Base-by-base conservation (phyloP, 2,329 filamentous ascomycete species). In the Colletotrichum australisinense region DNA sequence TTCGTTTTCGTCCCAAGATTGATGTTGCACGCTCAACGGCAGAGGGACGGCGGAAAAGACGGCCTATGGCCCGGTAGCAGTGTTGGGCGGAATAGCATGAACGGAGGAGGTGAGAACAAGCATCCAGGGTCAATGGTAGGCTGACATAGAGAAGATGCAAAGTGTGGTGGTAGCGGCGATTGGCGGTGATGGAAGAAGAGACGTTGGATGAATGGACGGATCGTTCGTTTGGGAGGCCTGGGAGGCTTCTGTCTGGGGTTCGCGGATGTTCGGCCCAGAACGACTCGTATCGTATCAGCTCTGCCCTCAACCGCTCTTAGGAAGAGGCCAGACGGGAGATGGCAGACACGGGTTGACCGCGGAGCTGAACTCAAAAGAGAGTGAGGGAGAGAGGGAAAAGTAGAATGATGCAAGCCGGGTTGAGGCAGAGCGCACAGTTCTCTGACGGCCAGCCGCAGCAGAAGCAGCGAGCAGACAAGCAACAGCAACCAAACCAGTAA, bases 1-100 rank as follows among this genome's bases (percentile, higher is more conserved):
- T 73, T 73, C 70, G 70, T 70, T 73, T 73, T 70, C 70, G 70
- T 73, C 70, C 62, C 60, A 73, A 70, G 59, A 24, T 59, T 59
- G 42, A 49, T 42, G 14, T 35, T 53, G 58, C 26, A 57, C 59
- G 16, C 49, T 57, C 67, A 57, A 63, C 32, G 67, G 67, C 57
- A 42, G 46, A 52, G 22, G 32, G 46, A 65, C 60, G 38, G 55
- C 70, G 67, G 67, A 52, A 42, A 70, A 70, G 60, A 73, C 60
- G 70, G 70, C 70, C 60, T 59, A 49, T 46, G 69, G 62, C 32
- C 70, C 70, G 70, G 67, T 52, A 35, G 67, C 67, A 59, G 70
- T 60, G 66, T 67, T 28, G 46, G 28, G 30, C 30, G 24, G 59
- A 38, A 62, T 60, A 60, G 67, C 67, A 71, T 71, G 67, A 71